Evolutionary conservation across 257 asterid species (phyloP), one percentile per base, ranked within the genome.

Genomic region (Solanum tacnaense): DNA sequence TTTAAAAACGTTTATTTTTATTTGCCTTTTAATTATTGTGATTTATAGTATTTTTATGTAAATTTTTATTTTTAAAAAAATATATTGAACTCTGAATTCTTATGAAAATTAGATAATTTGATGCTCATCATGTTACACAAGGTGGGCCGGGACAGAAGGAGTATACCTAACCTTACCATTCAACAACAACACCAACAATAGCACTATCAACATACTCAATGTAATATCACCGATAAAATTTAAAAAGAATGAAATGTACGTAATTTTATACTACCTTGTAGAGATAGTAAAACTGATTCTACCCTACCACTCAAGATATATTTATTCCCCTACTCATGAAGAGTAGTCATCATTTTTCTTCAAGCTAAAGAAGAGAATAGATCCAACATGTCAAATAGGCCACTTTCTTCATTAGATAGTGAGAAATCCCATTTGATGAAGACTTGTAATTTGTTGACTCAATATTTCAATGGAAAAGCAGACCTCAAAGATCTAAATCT

Each of bases 371-470:
- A 25, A 44, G 35, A 25, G n/a, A 78, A 25, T 39, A 39, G n/a
- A 41, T 38, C 38, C 56, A 86, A 74, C 39, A 86, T 86, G 88
- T 49, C 88, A 62, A 72, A 31, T 44, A 21, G 52, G 25, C 84
- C 12, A 72, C 35, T 29, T 29, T 72, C 32, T 86, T 72, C 88
- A 25, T 72, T 83, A 25, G 73, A 86, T 49, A 9, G 39, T 70
- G 76, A 70, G 23, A 68, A 70, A 31, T 70, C n/a, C 3, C 38
- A 70, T 70, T 29, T 70, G 39, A 76, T 58, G 49, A 25, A 36
- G 32, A 84, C 90, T 29, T 88, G 90, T 84, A 88, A 84, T 20
- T 83, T 84, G 4, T 46, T 88, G 71, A 84, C 86, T 23, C 90
- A 73, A 49, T 88, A 31, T 29, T 29, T 88, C 86, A 88, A 74